These are phyloP conservation scores for Talaromyces trachyspermus DNA, from an alignment of 495 filamentous ascomycete species.

Conservation along the genomic window DNA sequence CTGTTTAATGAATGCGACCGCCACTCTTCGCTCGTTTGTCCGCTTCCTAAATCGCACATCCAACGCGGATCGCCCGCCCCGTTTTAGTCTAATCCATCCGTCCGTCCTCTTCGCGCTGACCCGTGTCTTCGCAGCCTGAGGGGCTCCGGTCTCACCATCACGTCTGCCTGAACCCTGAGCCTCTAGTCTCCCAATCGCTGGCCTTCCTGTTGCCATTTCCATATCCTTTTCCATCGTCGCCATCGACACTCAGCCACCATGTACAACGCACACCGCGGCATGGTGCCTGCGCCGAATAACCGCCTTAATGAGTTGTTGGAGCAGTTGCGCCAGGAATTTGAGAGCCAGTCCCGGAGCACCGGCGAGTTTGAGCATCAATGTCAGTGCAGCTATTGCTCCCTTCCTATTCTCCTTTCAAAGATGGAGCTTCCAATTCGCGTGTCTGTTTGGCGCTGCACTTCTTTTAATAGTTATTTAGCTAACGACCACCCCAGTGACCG, in stretches of 20 bases:
- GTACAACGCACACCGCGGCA: constrained; percentile 85
- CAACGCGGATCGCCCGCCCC: no score
- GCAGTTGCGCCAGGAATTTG: constrained; percentile 83
- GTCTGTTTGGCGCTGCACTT: background rate
- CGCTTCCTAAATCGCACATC: no score
- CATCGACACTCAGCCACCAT: constrained; percentile 45
- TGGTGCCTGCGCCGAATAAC: constrained; percentile 64
- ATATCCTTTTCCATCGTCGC: no score
- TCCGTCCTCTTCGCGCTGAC: constrained; percentile 1
- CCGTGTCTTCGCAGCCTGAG: background rate
- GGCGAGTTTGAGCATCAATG: constrained; percentile 84
- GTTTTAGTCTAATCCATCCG: no score
- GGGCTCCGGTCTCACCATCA: background rate
- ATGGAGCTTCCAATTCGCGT: background rate
- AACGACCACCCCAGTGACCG: constrained; percentile 53
- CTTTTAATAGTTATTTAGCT: background rate
- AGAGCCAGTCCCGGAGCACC: constrained; percentile 64
- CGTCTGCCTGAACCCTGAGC: no score
- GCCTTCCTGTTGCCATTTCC: background rate
- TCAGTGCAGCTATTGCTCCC: constrained; percentile 47
- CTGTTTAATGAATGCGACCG: no score
- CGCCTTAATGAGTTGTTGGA: constrained; percentile 89
- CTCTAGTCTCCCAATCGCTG: background rate
- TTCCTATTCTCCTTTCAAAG: constrained; percentile 5
- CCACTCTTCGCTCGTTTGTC: no score